Percentiles rank a stretch among this genome's conserved stretches.
These are phyloP conservation scores for Noccaea bulbosa DNA, from an alignment of 345 rosid genomes.

Conservation along the genomic window DNA sequence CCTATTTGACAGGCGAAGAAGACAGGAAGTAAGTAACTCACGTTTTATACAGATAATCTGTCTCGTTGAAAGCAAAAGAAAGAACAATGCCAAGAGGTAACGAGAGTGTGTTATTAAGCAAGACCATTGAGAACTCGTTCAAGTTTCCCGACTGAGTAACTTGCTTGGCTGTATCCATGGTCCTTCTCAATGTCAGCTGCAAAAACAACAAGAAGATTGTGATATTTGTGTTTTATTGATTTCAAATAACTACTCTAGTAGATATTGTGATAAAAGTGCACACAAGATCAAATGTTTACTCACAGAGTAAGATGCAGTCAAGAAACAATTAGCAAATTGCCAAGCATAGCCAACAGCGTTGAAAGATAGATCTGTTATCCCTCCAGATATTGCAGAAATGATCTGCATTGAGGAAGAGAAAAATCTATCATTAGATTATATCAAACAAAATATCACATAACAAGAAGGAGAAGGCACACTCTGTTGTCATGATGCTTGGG, in stretches of 20 bases:
- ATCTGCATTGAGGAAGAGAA: constrained; percentile 54
- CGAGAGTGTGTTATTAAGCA: constrained; percentile 92
- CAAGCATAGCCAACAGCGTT: constrained; percentile 90
- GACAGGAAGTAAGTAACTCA: constrained; percentile 48
- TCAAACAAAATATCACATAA: not conserved
- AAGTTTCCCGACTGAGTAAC: constrained; percentile 86
- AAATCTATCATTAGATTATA: not conserved
- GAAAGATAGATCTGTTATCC: constrained; percentile 91
- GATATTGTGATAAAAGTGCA: not conserved
- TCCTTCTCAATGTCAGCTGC: constrained; percentile 90
- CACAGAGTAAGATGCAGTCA: constrained; percentile 95
- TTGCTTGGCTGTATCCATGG: constrained; percentile 98
- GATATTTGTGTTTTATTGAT: constrained; percentile 15
- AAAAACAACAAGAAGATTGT: constrained; percentile 32
- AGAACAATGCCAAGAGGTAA: constrained; percentile 86
- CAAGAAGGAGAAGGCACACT: not conserved
- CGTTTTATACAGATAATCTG: constrained; percentile 78
- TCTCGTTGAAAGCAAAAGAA: constrained; percentile 76
- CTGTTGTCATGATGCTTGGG: not conserved
- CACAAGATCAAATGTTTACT: constrained; percentile 45
- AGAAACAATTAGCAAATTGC: constrained; percentile 89
- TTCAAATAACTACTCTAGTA: constrained; percentile 13
- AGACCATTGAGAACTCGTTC: constrained; percentile 96
- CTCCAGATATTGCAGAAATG: constrained; percentile 94
- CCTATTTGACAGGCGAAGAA: not conserved